These are phyloP conservation scores for Pythium phragmitis DNA, from an alignment of 352 stramenopile species.

Conservation along the genomic window DNA sequence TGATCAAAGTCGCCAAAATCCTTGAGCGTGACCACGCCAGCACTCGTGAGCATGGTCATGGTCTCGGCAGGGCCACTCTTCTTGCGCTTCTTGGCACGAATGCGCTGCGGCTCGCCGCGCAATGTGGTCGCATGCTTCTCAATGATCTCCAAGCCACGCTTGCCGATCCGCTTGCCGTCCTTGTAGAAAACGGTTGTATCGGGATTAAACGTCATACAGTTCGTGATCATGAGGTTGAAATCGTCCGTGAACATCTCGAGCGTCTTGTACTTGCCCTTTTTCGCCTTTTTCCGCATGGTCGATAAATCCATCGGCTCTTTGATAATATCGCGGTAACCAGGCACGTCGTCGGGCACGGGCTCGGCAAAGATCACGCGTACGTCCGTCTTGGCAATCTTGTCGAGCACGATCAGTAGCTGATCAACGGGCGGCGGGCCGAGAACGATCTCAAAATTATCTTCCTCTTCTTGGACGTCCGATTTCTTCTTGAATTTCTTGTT, in stretches of 20 bases:
- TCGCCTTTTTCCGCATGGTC: conserved; percentile 78
- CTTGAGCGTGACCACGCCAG: conserved; percentile 58
- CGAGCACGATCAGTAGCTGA: conserved; percentile 63
- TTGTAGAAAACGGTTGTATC: conserved; percentile 89
- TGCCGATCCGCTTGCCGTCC: conserved; percentile 82
- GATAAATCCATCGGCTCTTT: conserved; percentile 86
- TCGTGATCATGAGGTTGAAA: conserved; percentile 87
- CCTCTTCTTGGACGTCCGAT: conserved; percentile 60
- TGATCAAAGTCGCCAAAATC: conserved; percentile 74
- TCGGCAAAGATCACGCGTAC: conserved; percentile 81
- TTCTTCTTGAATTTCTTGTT: conserved; percentile 86
- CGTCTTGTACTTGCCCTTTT: conserved; percentile 80
- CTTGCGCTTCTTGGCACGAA: conserved; percentile 73
- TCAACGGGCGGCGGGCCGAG: conserved; percentile 69
- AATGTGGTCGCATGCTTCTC: conserved; percentile 61
- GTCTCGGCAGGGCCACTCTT: conserved; percentile 64
- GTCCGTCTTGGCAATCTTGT: conserved; percentile 82
- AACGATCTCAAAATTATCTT: conserved; percentile 82
- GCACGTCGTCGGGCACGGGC: conserved; percentile 80
- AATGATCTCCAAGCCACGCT: conserved; percentile 78
- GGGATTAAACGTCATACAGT: conserved; percentile 86
- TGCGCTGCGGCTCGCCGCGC: conserved; percentile 70
- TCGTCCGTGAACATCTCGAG: conserved; percentile 75
- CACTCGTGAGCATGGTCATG: conserved; percentile 72
- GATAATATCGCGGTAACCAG: conserved; percentile 81